Evolutionary conservation across 257 asterid genomes (phyloP), one percentile per base, ranked within the genome.

Genomic region (Phtheirospermum japonicum): DNA sequence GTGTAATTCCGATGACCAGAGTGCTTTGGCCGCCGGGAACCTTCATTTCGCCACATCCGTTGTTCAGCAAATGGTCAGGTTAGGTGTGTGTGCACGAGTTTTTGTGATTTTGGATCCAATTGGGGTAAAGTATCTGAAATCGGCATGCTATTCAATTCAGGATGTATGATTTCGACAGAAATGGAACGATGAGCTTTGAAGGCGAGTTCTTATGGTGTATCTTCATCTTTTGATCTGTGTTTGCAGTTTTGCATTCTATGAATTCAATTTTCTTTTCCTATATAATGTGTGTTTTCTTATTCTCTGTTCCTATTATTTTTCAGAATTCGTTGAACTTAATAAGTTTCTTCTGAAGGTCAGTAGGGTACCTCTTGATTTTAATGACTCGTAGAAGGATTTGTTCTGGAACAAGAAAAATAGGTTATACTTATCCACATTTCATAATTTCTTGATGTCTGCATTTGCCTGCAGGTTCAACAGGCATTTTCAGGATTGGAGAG

Each of bases 61-160:
- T 70, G 95, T 87, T 71, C 90, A 83, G 71, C 94, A 87, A 78
- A 87, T 87, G 96, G 82, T 87, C 80, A 87, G 95, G 95, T 83
- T 48, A 33, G 67, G 4, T 52, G 14, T 54, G 53, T 26, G 46
- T 7, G 14, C 52, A 20, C 66, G 14, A 43, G 26, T 49, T 34
- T 72, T 36, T 9, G 36, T 61, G 49, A 61, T 59, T 23, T 36
- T 52, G 55, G 39, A 13, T 14, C 55, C 8, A 42, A 14, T 64
- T 58, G 33, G 12, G 11, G 12, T 52, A 16, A 30, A 5, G n/a
- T 48, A 17, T 61, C 16, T 61, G 65, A 49, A 2, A 63, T 56
- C 37, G 54, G 11, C 42, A 7, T 69, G 72, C 59, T 58, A 7
- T n/a, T 43, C n/a, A n/a, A 4, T 67, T 73, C 74, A 87, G 95